Conservation (phyloP, 192 early-diverging fungal genomes). For the Coemansia javaensis region DNA sequence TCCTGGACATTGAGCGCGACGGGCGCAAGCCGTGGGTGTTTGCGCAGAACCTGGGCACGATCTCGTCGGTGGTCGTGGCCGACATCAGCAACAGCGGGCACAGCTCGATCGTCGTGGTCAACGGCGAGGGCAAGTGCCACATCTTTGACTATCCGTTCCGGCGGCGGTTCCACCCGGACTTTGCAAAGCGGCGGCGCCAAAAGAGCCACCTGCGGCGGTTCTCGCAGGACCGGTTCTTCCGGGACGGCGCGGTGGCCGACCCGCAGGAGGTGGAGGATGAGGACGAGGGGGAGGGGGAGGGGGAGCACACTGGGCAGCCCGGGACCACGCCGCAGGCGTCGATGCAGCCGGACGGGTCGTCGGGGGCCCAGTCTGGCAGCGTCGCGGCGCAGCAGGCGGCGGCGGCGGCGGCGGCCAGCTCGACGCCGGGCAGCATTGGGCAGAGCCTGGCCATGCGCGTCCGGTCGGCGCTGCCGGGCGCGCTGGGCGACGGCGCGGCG, state of each 20-base stretch:
- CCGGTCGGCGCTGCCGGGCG: background rate
- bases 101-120: constrained; percentile 47
- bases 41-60: constrained; percentile 48
- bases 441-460: background rate
- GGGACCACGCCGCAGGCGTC: no score
- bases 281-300: no score
- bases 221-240: constrained; percentile 48
- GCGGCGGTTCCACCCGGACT: constrained; percentile 37
- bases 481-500: background rate
- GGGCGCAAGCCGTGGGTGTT: constrained; percentile 51
- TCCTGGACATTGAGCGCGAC: constrained; percentile 48
- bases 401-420: no score
- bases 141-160: constrained; percentile 48
- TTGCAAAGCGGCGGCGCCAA: constrained; percentile 34
- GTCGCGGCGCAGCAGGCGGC: no score
- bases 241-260: constrained; percentile 19
- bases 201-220: constrained; percentile 42
- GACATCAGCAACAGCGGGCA: constrained; percentile 45
- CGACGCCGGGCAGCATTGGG: no score
- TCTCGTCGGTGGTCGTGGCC: constrained; percentile 41
- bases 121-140: constrained; percentile 49
- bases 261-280: background rate
- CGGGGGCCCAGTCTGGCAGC: no score
- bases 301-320: no score
- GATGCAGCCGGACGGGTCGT: no score